phyloP scores from a whole-genome alignment of 2,329 filamentous ascomycete species.

The Aspergillus viridinutans region DNA sequence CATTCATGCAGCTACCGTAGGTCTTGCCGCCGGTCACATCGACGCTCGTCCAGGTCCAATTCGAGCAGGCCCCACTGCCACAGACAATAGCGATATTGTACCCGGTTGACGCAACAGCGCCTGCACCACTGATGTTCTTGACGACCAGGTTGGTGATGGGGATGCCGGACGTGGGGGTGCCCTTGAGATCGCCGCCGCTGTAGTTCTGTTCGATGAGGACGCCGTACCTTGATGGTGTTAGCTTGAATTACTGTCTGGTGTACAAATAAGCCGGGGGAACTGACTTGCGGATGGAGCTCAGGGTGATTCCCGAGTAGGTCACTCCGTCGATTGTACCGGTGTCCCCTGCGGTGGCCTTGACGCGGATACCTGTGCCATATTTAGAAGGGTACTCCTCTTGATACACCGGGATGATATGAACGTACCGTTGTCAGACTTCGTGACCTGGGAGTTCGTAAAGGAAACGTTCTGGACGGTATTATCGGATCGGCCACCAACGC shows the following conservation, averaged over 20 bases:
- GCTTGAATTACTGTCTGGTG: background rate
- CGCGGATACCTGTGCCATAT: slow-evolving; percentile 5
- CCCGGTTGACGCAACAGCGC: slow-evolving; percentile 29
- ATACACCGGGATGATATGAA: background rate
- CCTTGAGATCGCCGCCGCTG: slow-evolving; percentile 39
- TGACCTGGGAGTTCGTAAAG: slow-evolving; percentile 47
- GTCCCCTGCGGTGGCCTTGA: slow-evolving; percentile 51
- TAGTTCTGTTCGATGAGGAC: slow-evolving; percentile 54
- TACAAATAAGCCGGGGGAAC: background rate
- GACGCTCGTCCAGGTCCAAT: slow-evolving; percentile 48
- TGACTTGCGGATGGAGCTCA: slow-evolving; percentile 45
- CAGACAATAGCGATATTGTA: slow-evolving; percentile 52
- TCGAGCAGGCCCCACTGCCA: slow-evolving; percentile 46
- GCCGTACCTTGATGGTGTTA: slow-evolving; percentile 37
- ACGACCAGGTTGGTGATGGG: slow-evolving; percentile 39
- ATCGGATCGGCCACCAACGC: slow-evolving; percentile 45
- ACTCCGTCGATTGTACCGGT: slow-evolving; percentile 52
- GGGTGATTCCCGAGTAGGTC: slow-evolving; percentile 51
- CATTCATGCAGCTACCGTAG: slow-evolving; percentile 38
- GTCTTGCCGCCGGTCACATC: slow-evolving; percentile 50
- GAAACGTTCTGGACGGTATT: slow-evolving; percentile 52
- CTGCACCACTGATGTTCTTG: slow-evolving; percentile 29
- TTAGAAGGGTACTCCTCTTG: background rate
- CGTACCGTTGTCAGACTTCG: slow-evolving; percentile 35
- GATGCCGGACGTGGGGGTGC: slow-evolving; percentile 14